A percentile compares a stretch with the other conserved stretches of the same genome.
Evolutionary conservation across 495 filamentous ascomycete genomes (phyloP).

Genomic region (Penicillium coprophilum): DNA sequence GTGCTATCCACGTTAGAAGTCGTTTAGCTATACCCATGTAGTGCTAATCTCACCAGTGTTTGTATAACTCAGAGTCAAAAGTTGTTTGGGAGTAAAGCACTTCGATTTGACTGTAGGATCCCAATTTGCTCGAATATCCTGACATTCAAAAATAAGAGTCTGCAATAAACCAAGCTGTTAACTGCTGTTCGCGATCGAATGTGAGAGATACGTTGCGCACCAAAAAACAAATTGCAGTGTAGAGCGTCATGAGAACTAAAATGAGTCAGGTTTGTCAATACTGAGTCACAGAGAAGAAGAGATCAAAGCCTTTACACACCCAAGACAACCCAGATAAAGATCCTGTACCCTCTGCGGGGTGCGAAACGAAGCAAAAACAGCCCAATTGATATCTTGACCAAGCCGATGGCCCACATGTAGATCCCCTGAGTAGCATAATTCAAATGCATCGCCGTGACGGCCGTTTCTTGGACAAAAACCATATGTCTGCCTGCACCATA

Average conservation of each 20-base stretch:
- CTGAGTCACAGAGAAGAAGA: background rate
- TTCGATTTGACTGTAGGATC: constrained; percentile 31
- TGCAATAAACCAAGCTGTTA: background rate
- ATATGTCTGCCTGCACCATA: constrained; percentile 45
- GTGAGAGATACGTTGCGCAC: constrained; percentile 1
- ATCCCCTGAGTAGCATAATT: constrained; percentile 47
- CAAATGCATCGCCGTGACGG: constrained; percentile 37
- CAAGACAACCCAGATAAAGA: constrained; percentile 33
- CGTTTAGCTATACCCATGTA: background rate
- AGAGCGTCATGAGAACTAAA: constrained; percentile 39
- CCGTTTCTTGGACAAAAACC: constrained; percentile 29
- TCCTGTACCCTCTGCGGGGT: constrained; percentile 30
- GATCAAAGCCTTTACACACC: constrained; percentile 10
- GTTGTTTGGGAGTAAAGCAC: constrained; percentile 34
- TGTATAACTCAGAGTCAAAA: constrained; percentile 36
- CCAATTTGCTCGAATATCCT: constrained; percentile 33
- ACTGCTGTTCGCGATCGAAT: background rate
- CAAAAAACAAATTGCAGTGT: constrained; percentile 37
- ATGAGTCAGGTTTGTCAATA: constrained; percentile 10
- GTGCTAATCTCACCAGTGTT: constrained; percentile 26
- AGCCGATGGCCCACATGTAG: constrained; percentile 39
- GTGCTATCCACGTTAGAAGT: constrained; percentile 24
- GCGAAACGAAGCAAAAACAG: constrained; percentile 47
- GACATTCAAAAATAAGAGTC: constrained; percentile 28
- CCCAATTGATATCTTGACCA: constrained; percentile 49